phyloP scores from a whole-genome alignment of 257 asterid species.

The Solanum appendiculatum region DNA sequence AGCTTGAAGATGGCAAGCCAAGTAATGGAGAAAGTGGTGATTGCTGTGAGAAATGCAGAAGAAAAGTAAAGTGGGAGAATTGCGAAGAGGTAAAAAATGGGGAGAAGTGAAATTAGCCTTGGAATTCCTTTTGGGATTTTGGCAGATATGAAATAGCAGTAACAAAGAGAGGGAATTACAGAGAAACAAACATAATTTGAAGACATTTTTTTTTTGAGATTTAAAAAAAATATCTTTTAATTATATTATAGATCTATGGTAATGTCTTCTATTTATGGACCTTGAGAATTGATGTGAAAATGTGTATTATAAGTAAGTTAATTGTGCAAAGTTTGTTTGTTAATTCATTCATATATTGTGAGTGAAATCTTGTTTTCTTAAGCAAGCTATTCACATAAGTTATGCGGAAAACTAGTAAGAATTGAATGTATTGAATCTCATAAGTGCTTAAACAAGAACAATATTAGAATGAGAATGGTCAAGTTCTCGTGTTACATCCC shows the following conservation, averaged over 20 bases:
- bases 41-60: conserved; percentile 8
- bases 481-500: background rate
- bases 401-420: background rate
- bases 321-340: background rate
- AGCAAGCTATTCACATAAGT: background rate
- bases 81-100: conserved; percentile 5
- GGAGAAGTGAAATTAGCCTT: conserved; percentile 13
- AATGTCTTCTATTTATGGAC: background rate
- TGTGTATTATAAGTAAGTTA: background rate
- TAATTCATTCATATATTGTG: background rate
- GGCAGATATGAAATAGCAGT: conserved; percentile 32
- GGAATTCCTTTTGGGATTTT: conserved; percentile 17
- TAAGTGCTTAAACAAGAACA: too few species aligned
- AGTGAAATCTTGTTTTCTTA: background rate
- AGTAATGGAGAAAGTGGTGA: conserved; percentile 43
- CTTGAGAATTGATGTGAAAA: background rate
- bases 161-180: conserved; percentile 22
- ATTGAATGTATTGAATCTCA: background rate
- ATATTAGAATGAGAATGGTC: background rate
- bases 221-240: too few species aligned
- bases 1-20: conserved; percentile 77
- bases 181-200: background rate
- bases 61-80: conserved; percentile 25
- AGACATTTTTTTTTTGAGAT: background rate
- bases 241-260: background rate